Conservation (phyloP, 352 stramenopile species). For the Globisporangium echinulatum region DNA sequence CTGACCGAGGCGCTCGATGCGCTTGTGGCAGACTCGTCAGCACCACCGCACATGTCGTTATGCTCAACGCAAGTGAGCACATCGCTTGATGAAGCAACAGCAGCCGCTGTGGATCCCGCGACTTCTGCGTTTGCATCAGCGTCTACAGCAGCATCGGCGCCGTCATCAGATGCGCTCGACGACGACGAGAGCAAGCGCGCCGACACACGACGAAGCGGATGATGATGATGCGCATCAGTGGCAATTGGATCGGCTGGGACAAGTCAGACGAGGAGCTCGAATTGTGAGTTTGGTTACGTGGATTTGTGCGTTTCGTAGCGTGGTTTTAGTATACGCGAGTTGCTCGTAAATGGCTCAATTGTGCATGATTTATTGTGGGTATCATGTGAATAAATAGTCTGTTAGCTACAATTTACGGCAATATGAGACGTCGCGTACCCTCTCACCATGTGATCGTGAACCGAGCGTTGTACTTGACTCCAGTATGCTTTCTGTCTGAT, state of each 20-base stretch:
- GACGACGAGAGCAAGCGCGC: background rate
- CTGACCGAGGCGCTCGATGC: background rate
- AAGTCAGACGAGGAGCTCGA: too few species aligned
- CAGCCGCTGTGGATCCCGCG: background rate
- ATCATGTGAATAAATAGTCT: too few species aligned
- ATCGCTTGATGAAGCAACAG: background rate
- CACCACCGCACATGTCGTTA: background rate
- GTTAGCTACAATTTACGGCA: too few species aligned
- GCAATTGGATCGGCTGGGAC: background rate
- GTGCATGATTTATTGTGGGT: too few species aligned
- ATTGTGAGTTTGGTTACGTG: too few species aligned
- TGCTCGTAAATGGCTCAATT: too few species aligned
- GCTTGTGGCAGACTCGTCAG: background rate
- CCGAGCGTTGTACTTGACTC: background rate
- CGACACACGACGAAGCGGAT: background rate
- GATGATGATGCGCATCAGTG: background rate
- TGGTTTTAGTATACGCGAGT: too few species aligned
- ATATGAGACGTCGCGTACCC: background rate
- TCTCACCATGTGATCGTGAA: background rate
- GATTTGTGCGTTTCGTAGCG: too few species aligned
- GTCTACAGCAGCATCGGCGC: background rate
- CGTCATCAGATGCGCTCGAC: background rate
- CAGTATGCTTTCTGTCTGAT: background rate
- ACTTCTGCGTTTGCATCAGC: background rate
- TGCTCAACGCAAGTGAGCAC: too few species aligned